phyloP scores from a whole-genome alignment of 208 protist species.

The Acanthamoeba sp. region DNA sequence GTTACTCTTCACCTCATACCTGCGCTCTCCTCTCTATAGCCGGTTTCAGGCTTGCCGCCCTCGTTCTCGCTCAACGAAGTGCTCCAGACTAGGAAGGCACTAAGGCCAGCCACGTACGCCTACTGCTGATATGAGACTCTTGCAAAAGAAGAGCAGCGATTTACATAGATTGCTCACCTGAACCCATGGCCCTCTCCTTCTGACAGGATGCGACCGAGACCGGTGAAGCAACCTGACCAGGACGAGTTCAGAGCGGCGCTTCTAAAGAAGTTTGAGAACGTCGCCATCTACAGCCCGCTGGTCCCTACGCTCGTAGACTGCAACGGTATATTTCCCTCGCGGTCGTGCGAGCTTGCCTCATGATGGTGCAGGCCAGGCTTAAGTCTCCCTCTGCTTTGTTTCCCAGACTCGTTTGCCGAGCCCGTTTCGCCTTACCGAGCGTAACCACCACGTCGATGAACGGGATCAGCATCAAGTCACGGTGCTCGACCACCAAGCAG shows the following conservation, averaged over 20 bases:
- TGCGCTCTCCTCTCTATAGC: not conserved
- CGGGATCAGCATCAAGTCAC: not conserved
- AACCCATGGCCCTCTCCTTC: no score
- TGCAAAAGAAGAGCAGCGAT: no score
- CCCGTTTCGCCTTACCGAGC: conserved; percentile 16
- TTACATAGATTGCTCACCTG: no score
- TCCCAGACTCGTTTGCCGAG: conserved; percentile 24
- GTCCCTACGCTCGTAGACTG: not conserved
- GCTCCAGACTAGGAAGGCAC: not conserved
- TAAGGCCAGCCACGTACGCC: conserved; percentile 3
- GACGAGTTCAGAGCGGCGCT: not conserved
- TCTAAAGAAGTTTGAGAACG: conserved; percentile 57
- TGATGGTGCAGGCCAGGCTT: no score
- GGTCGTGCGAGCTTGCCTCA: no score
- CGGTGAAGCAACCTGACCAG: not conserved
- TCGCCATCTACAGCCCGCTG: conserved; percentile 21
- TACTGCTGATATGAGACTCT: no score
- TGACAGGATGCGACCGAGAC: not conserved
- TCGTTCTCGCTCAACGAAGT: not conserved
- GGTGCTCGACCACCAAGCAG: not conserved
- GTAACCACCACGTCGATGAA: no score
- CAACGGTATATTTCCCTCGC: no score
- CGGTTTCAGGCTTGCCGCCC: not conserved
- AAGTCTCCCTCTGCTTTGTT: not conserved
- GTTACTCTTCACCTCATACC: not conserved